These are phyloP conservation scores for Circinella umbellata DNA, from an alignment of 371 early-diverging fungal species.

Conservation along the genomic window DNA sequence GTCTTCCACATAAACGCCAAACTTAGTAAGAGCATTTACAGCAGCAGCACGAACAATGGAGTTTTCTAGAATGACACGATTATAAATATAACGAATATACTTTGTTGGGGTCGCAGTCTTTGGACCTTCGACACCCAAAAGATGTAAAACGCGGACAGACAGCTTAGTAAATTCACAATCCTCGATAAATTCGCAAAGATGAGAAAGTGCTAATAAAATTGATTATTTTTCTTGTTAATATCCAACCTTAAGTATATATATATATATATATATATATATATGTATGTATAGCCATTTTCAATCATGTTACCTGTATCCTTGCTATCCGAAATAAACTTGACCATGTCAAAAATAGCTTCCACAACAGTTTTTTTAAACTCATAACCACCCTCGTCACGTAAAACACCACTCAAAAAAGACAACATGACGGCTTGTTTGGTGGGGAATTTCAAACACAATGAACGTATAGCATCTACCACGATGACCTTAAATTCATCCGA, in stretches of 20 bases:
- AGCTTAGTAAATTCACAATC: slow-evolving; percentile 98
- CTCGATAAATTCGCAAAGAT: slow-evolving; percentile 98
- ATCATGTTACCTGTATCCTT: slow-evolving; percentile 76
- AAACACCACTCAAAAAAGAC: slow-evolving; percentile 86
- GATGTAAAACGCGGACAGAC: slow-evolving; percentile 92
- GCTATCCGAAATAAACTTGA: slow-evolving; percentile 90
- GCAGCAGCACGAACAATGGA: slow-evolving; percentile 98
- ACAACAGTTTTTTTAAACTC: slow-evolving; percentile 96
- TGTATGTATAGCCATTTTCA: too few relatives aligned
- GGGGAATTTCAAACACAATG: slow-evolving; percentile 96
- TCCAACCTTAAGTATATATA: neutral
- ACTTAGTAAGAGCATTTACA: slow-evolving; percentile 92
- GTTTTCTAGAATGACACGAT: slow-evolving; percentile 97
- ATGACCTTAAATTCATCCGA: slow-evolving; percentile 98
- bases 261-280: slow-evolving; percentile 11
- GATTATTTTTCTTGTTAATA: neutral
- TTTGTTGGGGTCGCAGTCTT: slow-evolving; percentile 88
- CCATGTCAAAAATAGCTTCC: slow-evolving; percentile 96
- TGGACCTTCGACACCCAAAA: slow-evolving; percentile 96
- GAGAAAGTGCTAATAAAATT: slow-evolving; percentile 75
- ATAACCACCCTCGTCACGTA: slow-evolving; percentile 98
- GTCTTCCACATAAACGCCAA: slow-evolving; percentile 86
- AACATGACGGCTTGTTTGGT: slow-evolving; percentile 93
- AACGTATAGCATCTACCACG: slow-evolving; percentile 96
- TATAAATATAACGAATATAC: slow-evolving; percentile 98